Evolutionary conservation across 75 land plant genomes (phyloP).

Genomic region (Picea sitchensis): DNA sequence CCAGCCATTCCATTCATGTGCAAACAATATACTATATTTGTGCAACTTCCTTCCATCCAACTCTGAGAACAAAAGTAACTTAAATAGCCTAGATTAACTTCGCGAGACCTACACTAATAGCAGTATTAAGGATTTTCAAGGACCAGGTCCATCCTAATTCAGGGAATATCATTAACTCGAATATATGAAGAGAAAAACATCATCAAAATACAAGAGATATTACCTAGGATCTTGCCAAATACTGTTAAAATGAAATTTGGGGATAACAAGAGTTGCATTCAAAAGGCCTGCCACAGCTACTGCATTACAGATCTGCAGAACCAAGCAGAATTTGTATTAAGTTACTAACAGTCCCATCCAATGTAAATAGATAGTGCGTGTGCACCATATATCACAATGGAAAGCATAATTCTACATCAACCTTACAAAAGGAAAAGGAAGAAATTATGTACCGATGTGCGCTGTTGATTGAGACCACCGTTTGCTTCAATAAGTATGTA

Average conservation of each 20-base stretch:
- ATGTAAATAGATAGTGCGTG: background rate
- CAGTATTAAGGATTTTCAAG: no score
- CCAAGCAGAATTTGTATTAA: background rate
- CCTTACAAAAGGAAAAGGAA: background rate
- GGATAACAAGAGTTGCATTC: slow-evolving; percentile 92
- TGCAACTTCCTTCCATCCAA: no score
- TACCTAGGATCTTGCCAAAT: slow-evolving; percentile 97
- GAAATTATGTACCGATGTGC: slow-evolving; percentile 52
- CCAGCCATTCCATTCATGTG: no score
- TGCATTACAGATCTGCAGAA: slow-evolving; percentile 92
- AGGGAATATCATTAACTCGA: no score
- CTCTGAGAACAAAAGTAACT: no score
- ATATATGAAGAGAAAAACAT: background rate
- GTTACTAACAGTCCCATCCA: background rate
- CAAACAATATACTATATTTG: no score
- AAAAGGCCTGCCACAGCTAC: slow-evolving; percentile 91
- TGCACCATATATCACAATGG: slow-evolving; percentile 3
- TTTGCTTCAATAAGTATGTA: slow-evolving; percentile 84
- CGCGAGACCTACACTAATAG: no score
- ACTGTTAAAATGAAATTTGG: slow-evolving; percentile 90
- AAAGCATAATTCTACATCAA: background rate
- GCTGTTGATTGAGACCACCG: slow-evolving; percentile 89
- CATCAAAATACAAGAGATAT: background rate
- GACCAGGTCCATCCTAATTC: no score
- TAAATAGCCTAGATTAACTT: no score